Conservation (phyloP, 2,329 filamentous ascomycete species). For the Lasiodiplodia sp. region DNA sequence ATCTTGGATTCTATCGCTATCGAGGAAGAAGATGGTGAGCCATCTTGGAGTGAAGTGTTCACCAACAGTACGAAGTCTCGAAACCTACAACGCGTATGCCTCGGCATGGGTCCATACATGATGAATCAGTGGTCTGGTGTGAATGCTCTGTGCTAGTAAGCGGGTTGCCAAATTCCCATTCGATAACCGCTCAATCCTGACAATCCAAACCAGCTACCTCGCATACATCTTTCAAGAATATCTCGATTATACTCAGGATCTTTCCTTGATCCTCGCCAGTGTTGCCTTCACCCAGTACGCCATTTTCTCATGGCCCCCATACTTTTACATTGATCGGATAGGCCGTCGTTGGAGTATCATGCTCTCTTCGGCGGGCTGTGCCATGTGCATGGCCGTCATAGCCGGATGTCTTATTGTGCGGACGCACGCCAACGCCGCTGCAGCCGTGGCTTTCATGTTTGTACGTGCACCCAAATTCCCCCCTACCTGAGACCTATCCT, state of each 20-base stretch:
- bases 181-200: neutral
- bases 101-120: conserved; percentile 49
- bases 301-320: conserved; percentile 42
- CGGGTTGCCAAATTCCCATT: accelerated
- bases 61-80: conserved; percentile 45
- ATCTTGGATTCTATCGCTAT: conserved; percentile 61
- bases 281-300: conserved; percentile 43
- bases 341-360: conserved; percentile 41
- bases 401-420: conserved; percentile 40
- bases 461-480: neutral
- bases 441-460: conserved; percentile 46
- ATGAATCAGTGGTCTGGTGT: conserved; percentile 40
- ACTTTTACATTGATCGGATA: conserved; percentile 42
- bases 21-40: conserved; percentile 37
- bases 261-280: conserved; percentile 42
- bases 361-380: conserved; percentile 42
- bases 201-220: conserved; percentile 35
- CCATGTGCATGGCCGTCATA: conserved; percentile 45
- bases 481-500: neutral
- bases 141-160: conserved; percentile 31
- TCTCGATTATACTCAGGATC: conserved; percentile 36
- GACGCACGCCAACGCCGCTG: conserved; percentile 39
- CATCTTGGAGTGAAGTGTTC: conserved; percentile 47
- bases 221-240: conserved; percentile 41
- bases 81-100: conserved; percentile 45